Evolutionary conservation across 179 eudicot species (phyloP).

Genomic region (Carnegiea gigantea): DNA sequence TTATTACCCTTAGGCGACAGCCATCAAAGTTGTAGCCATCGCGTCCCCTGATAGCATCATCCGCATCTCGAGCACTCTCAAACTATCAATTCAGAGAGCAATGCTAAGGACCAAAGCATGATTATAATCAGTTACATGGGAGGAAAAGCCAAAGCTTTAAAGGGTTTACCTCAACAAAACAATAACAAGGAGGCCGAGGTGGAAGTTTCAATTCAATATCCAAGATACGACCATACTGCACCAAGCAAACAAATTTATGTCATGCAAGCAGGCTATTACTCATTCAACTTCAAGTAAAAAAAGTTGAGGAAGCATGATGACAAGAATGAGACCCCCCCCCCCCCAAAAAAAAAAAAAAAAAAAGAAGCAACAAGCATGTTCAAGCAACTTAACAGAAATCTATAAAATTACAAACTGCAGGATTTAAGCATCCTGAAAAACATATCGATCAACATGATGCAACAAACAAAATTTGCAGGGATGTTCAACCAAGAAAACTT

Average conservation of each 20-base stretch:
- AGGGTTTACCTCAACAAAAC: slow-evolving; percentile 85
- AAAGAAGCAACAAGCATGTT: not conserved
- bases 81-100: slow-evolving; percentile 44
- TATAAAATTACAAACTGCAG: not conserved
- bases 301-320: not conserved
- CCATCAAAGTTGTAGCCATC: slow-evolving; percentile 99
- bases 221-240: slow-evolving; percentile 96
- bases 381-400: not conserved
- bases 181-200: slow-evolving; percentile 91
- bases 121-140: not conserved
- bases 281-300: not conserved
- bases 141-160: not conserved
- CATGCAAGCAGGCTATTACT: not conserved
- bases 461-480: too few relatives aligned
- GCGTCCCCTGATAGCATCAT: slow-evolving; percentile 96
- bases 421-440: not conserved
- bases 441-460: not conserved
- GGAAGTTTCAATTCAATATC: slow-evolving; percentile 96
- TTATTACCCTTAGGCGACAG: slow-evolving; percentile 84
- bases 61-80: slow-evolving; percentile 94
- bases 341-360: not conserved
- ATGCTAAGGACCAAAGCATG: slow-evolving; percentile 6
- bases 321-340: not conserved
- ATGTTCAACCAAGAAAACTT: not conserved
- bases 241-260: not conserved